phyloP scores from a whole-genome alignment of 805 yeast genomes.

The Candida ortonii region DNA sequence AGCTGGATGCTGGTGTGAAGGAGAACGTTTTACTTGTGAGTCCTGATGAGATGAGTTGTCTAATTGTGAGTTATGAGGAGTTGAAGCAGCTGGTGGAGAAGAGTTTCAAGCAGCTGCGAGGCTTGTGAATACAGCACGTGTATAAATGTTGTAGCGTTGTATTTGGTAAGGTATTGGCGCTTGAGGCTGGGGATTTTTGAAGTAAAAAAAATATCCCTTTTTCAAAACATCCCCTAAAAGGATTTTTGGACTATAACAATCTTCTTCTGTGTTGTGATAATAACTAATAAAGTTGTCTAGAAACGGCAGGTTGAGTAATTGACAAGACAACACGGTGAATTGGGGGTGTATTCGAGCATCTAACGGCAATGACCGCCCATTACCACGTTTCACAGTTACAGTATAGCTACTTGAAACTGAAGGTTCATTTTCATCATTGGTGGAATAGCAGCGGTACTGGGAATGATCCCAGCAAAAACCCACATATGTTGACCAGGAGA shows the following conservation, averaged over 20 bases:
- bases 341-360: too few relatives aligned
- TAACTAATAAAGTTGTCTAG: too few relatives aligned
- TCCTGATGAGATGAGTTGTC: conserved; percentile 79
- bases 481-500: conserved; percentile 25
- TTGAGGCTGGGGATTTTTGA: conserved; percentile 22
- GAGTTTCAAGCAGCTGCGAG: conserved; percentile 53
- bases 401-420: conserved; percentile 18
- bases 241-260: too few relatives aligned
- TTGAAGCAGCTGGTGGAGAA: conserved; percentile 67
- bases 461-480: conserved; percentile 23
- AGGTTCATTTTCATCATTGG: conserved; percentile 28
- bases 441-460: conserved; percentile 23
- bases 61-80: conserved; percentile 83
- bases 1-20: conserved; percentile 87
- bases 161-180: conserved; percentile 2
- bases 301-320: too few relatives aligned
- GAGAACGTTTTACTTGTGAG: conserved; percentile 80
- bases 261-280: too few relatives aligned
- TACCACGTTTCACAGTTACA: conserved; percentile 20
- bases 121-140: conserved; percentile 5
- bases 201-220: conserved; percentile 23
- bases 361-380: conserved; percentile 24
- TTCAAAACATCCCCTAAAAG: conserved; percentile 17
- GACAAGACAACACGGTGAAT: too few relatives aligned
- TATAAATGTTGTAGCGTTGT: neutral